Conservation (phyloP, 345 rosid species). For the Lepidium africanum region DNA sequence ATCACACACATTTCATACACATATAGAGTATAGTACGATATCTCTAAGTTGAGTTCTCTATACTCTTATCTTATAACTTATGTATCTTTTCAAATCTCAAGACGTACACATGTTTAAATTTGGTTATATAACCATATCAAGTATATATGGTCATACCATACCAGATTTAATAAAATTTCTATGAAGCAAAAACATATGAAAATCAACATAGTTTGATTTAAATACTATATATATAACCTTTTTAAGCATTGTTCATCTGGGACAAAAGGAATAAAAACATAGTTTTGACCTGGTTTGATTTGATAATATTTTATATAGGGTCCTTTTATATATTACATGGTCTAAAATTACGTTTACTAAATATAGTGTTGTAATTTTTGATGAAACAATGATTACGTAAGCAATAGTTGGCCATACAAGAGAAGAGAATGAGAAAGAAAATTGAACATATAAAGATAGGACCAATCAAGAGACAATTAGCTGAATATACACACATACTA, state of each 20-base stretch:
- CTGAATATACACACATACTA: too few species aligned
- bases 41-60: not conserved
- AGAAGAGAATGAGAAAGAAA: not conserved
- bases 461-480: too few species aligned
- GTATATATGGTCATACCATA: constrained; percentile 9
- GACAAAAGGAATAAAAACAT: not conserved
- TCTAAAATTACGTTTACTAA: too few species aligned
- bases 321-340: too few species aligned
- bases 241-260: not conserved
- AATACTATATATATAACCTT: not conserved
- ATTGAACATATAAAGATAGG: too few species aligned
- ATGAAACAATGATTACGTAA: not conserved
- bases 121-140: constrained; percentile 11
- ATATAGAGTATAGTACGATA: not conserved
- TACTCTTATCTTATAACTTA: not conserved
- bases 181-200: not conserved
- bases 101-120: constrained; percentile 20
- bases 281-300: too few species aligned
- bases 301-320: too few species aligned
- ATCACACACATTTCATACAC: constrained; percentile 6
- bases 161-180: constrained; percentile 8
- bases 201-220: not conserved
- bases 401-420: not conserved
- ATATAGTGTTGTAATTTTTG: not conserved
- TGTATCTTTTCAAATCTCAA: constrained; percentile 9